Evolutionary conservation across 192 early-diverging fungal genomes (phyloP), one percentile per base, ranked within the genome.

Genomic region (Phlyctochytrium bullatum): DNA sequence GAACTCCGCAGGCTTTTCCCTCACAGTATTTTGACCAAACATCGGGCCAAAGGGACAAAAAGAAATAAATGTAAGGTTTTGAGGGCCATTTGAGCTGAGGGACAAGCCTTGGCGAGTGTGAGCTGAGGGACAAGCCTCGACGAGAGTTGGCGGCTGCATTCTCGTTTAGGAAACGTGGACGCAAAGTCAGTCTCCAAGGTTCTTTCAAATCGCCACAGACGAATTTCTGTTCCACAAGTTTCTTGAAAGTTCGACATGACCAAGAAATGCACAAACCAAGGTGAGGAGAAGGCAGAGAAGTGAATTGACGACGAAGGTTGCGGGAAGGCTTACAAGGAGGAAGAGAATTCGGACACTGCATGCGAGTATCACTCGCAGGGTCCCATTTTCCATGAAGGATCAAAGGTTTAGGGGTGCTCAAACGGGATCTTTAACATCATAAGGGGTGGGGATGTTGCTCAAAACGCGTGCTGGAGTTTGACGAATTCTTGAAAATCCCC

Each of bases 331-430:
- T 99, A 86, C 73, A 80, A 88, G 31, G 90, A 90, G 62, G 78
- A 81, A 1, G 76, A 82, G 24, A 96, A 96, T 71, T 74, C 79
- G 36, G 81, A 90, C 61, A 87, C 85, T 51, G 84, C 92, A 3
- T 96, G 95, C 83, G 88, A 89, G 66, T 92, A 87, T 80, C 97
- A 99, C 68, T 80, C 93, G 1, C 90, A 89, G 27, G 87, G 81
- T 24, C 97, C 97, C 20, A 86, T 94, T 53, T 99, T 99, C 78
- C 97, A 98, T 77, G 97, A 99, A 73, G 97, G 94, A 67, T 61
- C 79, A 51, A 78, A 81, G 59, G 60, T 51, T 36, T 10, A 57
- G 25, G 6, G 27, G 54, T 20, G 12, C 12, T 28, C 14, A 27
- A 28, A 24, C 20, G 27, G 6, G 25, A 20, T 6, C 27, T 57